Evolutionary conservation across 768 basidiomycete species (phyloP), one percentile per base, ranked within the genome.

Genomic region (Hydnomerulius pinastri): DNA sequence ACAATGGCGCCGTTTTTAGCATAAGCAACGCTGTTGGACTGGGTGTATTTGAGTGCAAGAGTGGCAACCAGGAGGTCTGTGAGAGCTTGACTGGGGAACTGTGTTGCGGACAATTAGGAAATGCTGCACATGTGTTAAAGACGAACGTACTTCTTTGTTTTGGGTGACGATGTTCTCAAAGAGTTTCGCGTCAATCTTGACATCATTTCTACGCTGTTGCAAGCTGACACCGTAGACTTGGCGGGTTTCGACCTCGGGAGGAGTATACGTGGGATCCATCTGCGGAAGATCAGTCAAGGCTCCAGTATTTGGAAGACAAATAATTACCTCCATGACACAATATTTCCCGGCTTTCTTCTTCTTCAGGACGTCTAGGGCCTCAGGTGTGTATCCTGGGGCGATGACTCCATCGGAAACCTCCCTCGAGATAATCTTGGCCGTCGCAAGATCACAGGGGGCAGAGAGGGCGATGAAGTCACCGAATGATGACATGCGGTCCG

Each of bases 281-380:
- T 98, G 58, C 41, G 17, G 28, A 11, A 25, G 24, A 41, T 68
- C 45, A 66, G 47, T 21, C 6, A 44, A 12, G 18, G 10, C n/a
- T 21, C 3, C n/a, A 1, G 4, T 15, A 9, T n/a, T n/a, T 4
- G 4, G 21, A 35, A 37, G 13, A 48, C 18, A 32, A 29, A 25
- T 4, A 42, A 71, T 38, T 55, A 93, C 94, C 82, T 97, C 80
- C 12, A 99, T 81, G 12, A 99, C 92, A 61, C 96, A 98, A 74
- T 99, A 99, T 68, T 98, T 99, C 27, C 97, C 97, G 12, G 81
- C 92, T 74, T 99, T 99, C 80, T 99, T 99, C 78, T 95, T 98
- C 41, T 78, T 78, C 36, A 99, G 77, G 27, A 97, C 79, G 39
- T 96, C 95, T 7, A 98, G 78, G 0, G 97, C 97, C 59, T 92